phyloP scores from a whole-genome alignment of 495 filamentous ascomycete species.

The Penicillium riverlandense region DNA sequence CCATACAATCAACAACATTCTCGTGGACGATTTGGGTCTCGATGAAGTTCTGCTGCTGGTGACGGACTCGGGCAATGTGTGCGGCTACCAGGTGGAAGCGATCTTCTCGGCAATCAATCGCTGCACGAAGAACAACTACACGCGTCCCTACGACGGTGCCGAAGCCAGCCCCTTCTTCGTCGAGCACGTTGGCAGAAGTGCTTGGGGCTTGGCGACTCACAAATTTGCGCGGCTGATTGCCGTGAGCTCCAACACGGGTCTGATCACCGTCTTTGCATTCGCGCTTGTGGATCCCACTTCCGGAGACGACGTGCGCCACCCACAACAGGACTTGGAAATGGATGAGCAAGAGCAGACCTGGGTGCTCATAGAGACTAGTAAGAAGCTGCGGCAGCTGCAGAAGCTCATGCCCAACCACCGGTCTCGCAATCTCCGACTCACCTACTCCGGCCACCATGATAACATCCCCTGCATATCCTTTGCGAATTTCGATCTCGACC shows the following conservation, averaged over 20 bases:
- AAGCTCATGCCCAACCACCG: constrained; percentile 26
- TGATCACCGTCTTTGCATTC: constrained; percentile 68
- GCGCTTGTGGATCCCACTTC: constrained; percentile 43
- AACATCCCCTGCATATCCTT: constrained; percentile 83
- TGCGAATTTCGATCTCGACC: constrained; percentile 53
- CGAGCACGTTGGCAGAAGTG: constrained; percentile 66
- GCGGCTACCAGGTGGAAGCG: constrained; percentile 64
- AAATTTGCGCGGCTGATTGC: constrained; percentile 71
- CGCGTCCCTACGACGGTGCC: constrained; percentile 18
- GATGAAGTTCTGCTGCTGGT: constrained; percentile 71
- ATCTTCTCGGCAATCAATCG: constrained; percentile 41
- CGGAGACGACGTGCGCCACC: constrained; percentile 12
- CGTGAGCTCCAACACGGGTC: constrained; percentile 63
- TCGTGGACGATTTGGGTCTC: constrained; percentile 70
- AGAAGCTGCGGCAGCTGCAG: constrained; percentile 20
- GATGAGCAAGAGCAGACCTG: constrained; percentile 28
- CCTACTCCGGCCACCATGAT: constrained; percentile 37
- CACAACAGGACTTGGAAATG: constrained; percentile 13
- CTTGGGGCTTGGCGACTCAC: constrained; percentile 89
- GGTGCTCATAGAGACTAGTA: constrained; percentile 20
- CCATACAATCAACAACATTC: constrained; percentile 72
- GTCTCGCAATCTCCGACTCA: constrained; percentile 31
- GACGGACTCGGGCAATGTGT: constrained; percentile 86
- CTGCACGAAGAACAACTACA: constrained; percentile 15
- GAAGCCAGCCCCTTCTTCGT: constrained; percentile 56